Base-by-base conservation (phyloP, 1,284 basidiomycete species). In the Peniophora sp. region DNA sequence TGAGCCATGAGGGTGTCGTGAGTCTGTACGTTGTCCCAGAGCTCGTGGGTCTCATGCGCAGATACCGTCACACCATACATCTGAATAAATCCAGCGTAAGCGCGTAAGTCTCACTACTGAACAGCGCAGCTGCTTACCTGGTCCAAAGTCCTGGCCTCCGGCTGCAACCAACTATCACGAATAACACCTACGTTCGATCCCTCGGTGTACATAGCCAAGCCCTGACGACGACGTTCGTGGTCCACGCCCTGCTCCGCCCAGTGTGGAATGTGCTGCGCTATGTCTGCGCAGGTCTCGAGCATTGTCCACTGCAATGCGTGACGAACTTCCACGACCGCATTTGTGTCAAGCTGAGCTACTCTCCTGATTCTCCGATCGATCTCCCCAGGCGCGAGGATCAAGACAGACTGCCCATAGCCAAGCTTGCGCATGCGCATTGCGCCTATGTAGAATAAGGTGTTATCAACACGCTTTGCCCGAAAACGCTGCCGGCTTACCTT, bases 381-480 rank as follows among this genome's bases (percentile, higher is more conserved):
- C 23, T 79, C 75, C 0, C 60, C 58, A 16, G 78, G 73, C 8
- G 74, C 76, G 32, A 74, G 70, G 57, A 80, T 80, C 57, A 73
- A 63, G 20, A 79, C 61, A 0, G 72, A 71, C 46, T 79, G 78
- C 0, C 73, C 74, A 14, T 64, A 58, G 3, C 78, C 78, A 0
- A 79, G 64, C 52, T 72, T 68, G 2, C 77, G 67, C 77, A 79
- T 72, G 24, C 74, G 65, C 73, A 77, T 75, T 49, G 74, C 77
- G 0, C 71, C 73, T 75, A 24, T 23, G 32, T 16, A 25, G 10
- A 9, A 32, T 32, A 32, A 12, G 5, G 12, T 6, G 27, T 32
- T 32, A n/a, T 10, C 34, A 36, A 36, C 34, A 36, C 10, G n/a
- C n/a, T 10, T 36, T 10, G 34, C 34, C 10, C n/a, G n/a, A 32